phyloP scores from a whole-genome alignment of 2,329 filamentous ascomycete species.

The Rutstroemia sp. region DNA sequence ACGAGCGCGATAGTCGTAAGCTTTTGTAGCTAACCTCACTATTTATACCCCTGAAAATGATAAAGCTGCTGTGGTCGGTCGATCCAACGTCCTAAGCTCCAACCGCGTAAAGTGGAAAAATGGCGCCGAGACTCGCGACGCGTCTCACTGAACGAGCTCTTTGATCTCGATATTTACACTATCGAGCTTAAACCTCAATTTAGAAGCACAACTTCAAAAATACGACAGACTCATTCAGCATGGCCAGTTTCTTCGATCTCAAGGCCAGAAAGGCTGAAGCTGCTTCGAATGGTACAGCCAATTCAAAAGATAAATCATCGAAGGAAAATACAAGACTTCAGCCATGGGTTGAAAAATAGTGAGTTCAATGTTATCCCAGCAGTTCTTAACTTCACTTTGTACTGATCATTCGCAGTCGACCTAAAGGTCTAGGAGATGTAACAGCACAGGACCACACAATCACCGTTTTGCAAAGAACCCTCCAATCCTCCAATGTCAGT shows the following conservation, averaged over 20 bases:
- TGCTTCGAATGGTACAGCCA: slow-evolving; percentile 53
- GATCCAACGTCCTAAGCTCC: not conserved
- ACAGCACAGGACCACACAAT: slow-evolving; percentile 97
- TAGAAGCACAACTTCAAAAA: not conserved
- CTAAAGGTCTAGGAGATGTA: slow-evolving; percentile 89
- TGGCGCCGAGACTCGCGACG: slow-evolving; percentile 1
- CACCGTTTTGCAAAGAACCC: slow-evolving; percentile 80
- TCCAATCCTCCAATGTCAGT: slow-evolving; percentile 84
- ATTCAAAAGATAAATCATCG: slow-evolving; percentile 53
- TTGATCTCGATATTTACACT: not conserved
- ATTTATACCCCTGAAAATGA: no score
- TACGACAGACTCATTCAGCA: slow-evolving; percentile 30
- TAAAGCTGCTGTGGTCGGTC: not conserved
- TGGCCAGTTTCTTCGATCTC: slow-evolving; percentile 93
- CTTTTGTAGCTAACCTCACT: no score
- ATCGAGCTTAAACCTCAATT: not conserved
- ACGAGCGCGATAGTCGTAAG: no score
- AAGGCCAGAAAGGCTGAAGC: slow-evolving; percentile 81
- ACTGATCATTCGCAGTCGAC: slow-evolving; percentile 58
- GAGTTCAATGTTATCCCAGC: slow-evolving; percentile 26
- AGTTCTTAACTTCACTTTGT: slow-evolving; percentile 2
- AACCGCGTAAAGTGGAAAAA: slow-evolving; percentile 9
- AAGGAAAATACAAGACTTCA: slow-evolving; percentile 63
- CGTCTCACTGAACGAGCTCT: slow-evolving; percentile 5
- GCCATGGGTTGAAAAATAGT: slow-evolving; percentile 99